phyloP scores from a whole-genome alignment of 208 protist genomes.

The Trypanosoma avium region DNA sequence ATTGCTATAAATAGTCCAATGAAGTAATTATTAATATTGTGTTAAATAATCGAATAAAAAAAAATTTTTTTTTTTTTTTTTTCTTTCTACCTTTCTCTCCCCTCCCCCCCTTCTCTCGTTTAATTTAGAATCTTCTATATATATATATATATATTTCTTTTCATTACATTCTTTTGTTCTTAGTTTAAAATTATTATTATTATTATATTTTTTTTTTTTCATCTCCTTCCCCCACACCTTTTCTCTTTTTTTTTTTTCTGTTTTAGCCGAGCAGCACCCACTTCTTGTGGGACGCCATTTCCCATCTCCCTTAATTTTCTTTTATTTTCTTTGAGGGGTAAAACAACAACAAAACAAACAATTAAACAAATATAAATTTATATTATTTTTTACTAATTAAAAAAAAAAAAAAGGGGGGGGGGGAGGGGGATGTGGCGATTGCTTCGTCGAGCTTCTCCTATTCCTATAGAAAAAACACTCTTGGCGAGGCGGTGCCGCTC shows the following conservation, averaged over 20 bases:
- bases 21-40: slow-evolving; percentile 15
- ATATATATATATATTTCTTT: background rate
- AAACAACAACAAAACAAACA: too few species aligned
- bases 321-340: too few species aligned
- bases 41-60: background rate
- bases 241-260: slow-evolving; percentile 23
- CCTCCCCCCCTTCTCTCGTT: background rate
- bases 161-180: background rate
- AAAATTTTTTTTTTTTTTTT: background rate
- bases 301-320: too few species aligned
- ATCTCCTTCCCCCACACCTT: slow-evolving; percentile 5
- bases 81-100: too few species aligned
- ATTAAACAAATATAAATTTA: too few species aligned
- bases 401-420: too few species aligned
- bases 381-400: too few species aligned
- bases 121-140: too few species aligned
- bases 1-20: slow-evolving; percentile 35
- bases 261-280: too few species aligned
- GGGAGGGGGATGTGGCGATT: slow-evolving; percentile 8
- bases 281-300: too few species aligned
- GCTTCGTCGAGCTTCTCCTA: background rate
- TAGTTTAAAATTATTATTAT: background rate
- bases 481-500: slow-evolving; percentile 1
- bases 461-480: background rate
- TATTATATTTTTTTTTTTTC: slow-evolving; percentile 9